Base-by-base conservation (phyloP, 129 eudicot species). In the Artemisia tridentata region DNA sequence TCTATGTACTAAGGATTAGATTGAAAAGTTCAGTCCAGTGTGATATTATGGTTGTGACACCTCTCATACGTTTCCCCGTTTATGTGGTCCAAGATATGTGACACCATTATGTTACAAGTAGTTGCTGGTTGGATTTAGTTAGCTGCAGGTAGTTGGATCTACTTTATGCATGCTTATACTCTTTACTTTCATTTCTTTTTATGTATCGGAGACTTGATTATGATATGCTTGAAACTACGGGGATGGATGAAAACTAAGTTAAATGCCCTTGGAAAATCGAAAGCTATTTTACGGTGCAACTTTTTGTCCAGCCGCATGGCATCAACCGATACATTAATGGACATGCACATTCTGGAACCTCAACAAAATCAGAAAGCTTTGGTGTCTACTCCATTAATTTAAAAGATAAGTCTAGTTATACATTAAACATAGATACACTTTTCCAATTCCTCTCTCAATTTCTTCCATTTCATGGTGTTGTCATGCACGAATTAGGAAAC, bases 361-460 rank as follows among this genome's bases (percentile, higher is more conserved):
- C 14, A 2, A 52, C 62, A 47, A 29, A 48, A 47, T 13, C 53
- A 17, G 62, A 61, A 61, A 62, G 15, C 3, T 48, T 31, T 64
- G 15, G 23, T 17, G 59, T 15, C 55, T 74, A 49, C 38, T 73
- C 65, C 65, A 20, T 51, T 53, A 5, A 15, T 31, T 13, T 13
- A 29, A 38, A 50, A 63, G 62, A 52, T 64, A 50, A 41, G 11
- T 8, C 18, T n/a, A 34, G 72, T 74, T 65, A 74, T 11, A 74
- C 58, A 54, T 23, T 65, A 54, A 43, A 74, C 72, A 54, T 55
- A 74, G 66, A 74, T 65, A 74, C 67, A 75, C 5, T 61, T 72
- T 75, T 17, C 59, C 56, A 65, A 23, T 54, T 16, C 19, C 38
- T 18, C 52, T 38, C 56, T 65, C 1, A 17, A 18, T n/a, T 51